phyloP scores from a whole-genome alignment of 192 early-diverging fungal species.

The Coemansia asiatica region DNA sequence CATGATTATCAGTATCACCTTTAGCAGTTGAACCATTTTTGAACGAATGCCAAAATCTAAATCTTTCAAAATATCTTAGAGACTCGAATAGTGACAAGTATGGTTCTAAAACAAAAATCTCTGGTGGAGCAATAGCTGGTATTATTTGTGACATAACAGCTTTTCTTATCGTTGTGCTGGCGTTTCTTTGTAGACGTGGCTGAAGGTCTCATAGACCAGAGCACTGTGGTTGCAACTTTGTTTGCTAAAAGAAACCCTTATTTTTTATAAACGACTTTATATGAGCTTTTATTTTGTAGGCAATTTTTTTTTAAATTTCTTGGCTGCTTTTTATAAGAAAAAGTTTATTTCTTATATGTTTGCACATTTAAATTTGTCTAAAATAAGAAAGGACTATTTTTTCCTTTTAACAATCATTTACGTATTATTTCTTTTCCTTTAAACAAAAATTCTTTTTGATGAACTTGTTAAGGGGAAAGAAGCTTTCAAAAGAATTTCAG shows the following conservation, averaged over 20 bases:
- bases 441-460: too few species aligned
- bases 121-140: not conserved
- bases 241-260: not conserved
- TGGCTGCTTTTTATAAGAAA: too few species aligned
- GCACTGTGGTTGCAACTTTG: not conserved
- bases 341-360: too few species aligned
- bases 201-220: not conserved
- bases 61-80: not conserved
- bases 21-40: not conserved
- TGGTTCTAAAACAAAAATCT: not conserved
- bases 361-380: too few species aligned
- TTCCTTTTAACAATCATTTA: too few species aligned
- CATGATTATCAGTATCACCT: not conserved
- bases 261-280: not conserved
- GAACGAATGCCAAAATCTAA: not conserved
- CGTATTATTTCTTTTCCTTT: too few species aligned
- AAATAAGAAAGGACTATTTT: too few species aligned
- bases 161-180: not conserved
- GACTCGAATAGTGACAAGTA: not conserved
- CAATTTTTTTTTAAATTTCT: too few species aligned
- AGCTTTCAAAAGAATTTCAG: too few species aligned
- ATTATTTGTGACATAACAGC: slow-evolving; percentile 3
- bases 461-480: too few species aligned
- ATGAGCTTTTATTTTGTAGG: not conserved
- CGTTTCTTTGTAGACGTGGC: not conserved